Conservation (phyloP, 768 basidiomycete genomes). For the Naganishia vishniacii region DNA sequence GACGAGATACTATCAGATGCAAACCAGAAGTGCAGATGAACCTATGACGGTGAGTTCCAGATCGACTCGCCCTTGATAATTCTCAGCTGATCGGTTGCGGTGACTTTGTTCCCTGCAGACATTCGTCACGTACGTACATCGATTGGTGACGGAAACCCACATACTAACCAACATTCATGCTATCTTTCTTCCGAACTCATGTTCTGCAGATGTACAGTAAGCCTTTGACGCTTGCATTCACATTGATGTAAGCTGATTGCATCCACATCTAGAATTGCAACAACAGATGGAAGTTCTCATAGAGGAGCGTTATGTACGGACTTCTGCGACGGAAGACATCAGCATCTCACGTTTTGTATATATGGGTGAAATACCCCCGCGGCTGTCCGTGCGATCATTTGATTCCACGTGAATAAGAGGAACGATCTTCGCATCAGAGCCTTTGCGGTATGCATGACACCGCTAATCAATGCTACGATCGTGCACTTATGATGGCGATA, state of each 20-base stretch:
- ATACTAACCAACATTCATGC: too few relatives aligned
- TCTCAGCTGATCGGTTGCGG: not conserved
- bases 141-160: too few relatives aligned
- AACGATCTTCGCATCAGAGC: too few relatives aligned
- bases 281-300: constrained; percentile 28
- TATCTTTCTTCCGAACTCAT: constrained; percentile 2
- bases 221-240: not conserved
- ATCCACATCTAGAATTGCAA: constrained; percentile 20
- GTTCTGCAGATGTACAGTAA: constrained; percentile 15
- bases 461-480: too few relatives aligned
- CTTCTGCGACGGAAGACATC: not conserved
- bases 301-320: not conserved
- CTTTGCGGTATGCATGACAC: too few relatives aligned
- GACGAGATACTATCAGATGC: constrained; percentile 84
- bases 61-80: not conserved
- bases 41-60: constrained; percentile 77
- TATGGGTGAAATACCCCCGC: constrained; percentile 15
- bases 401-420: too few relatives aligned
- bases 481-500: not conserved
- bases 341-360: constrained; percentile 5
- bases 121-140: constrained; percentile 23
- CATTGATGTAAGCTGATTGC: not conserved
- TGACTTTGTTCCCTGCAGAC: constrained; percentile 3
- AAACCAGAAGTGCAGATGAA: constrained; percentile 95
- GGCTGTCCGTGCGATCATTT: not conserved